Evolutionary conservation across 495 filamentous ascomycete species (phyloP).

Genomic region (Sporormia fimetaria): DNA sequence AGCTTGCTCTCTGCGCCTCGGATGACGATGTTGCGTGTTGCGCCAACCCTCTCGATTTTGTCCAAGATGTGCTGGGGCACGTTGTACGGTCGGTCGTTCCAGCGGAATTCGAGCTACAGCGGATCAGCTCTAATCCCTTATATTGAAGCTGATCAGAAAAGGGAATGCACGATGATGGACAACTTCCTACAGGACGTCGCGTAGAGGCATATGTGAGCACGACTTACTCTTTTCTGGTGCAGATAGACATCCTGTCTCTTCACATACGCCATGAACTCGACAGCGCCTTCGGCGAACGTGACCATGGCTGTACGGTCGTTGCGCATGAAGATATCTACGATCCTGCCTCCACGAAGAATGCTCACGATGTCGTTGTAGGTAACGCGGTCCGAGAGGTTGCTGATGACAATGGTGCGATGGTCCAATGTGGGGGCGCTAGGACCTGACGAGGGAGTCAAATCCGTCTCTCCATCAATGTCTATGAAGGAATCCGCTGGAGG

Average conservation of each 20-base stretch:
- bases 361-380: slow-evolving; percentile 56
- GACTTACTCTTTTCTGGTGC: slow-evolving; percentile 53
- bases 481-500: slow-evolving; percentile 16
- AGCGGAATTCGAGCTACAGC: slow-evolving; percentile 59
- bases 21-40: slow-evolving; percentile 66
- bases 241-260: slow-evolving; percentile 60
- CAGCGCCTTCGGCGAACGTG: slow-evolving; percentile 55
- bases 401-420: slow-evolving; percentile 52
- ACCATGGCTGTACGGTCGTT: slow-evolving; percentile 53
- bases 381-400: slow-evolving; percentile 50
- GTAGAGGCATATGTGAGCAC: background rate
- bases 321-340: slow-evolving; percentile 59
- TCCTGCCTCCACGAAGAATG: slow-evolving; percentile 55
- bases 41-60: slow-evolving; percentile 55
- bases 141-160: too few species aligned
- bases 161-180: too few species aligned
- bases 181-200: background rate
- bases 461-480: too few species aligned
- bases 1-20: slow-evolving; percentile 44
- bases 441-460: too few species aligned
- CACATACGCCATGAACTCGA: slow-evolving; percentile 51
- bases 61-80: slow-evolving; percentile 53
- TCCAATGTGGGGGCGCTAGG: slow-evolving; percentile 30
- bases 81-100: slow-evolving; percentile 64
- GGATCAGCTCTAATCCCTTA: background rate